A percentile compares a stretch with the other conserved stretches of the same genome.
These are phyloP conservation scores for Trichoderma sp. DNA, from an alignment of 2,329 filamentous ascomycete species.

Conservation along the genomic window DNA sequence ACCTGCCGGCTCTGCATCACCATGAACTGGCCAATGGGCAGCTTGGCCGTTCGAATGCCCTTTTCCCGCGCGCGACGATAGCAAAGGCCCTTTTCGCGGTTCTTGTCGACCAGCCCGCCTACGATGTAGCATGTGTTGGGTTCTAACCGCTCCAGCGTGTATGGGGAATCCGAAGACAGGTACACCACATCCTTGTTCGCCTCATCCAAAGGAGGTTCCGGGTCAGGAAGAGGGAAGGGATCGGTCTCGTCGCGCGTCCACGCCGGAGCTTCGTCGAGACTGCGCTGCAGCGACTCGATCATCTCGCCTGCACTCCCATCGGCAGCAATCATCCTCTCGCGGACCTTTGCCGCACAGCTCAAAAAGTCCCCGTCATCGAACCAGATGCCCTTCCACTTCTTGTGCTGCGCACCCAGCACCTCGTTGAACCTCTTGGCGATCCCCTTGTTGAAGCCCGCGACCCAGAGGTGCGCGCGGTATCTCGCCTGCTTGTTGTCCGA, in stretches of 20 bases:
- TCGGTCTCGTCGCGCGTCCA: conserved; percentile 41
- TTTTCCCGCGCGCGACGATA: conserved; percentile 75
- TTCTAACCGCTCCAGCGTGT: conserved; percentile 80
- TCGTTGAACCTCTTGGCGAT: conserved; percentile 80
- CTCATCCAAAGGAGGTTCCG: conserved; percentile 39
- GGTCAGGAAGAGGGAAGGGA: conserved; percentile 41
- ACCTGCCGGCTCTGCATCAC: conserved; percentile 85
- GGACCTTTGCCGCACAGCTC: conserved; percentile 65
- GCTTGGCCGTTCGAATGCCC: conserved; percentile 82
- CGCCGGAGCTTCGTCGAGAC: conserved; percentile 36
- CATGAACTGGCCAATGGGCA: conserved; percentile 95
- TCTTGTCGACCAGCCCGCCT: conserved; percentile 92
- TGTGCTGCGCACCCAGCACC: conserved; percentile 69
- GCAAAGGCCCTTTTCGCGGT: conserved; percentile 92
- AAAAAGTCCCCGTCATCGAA: conserved; percentile 77
- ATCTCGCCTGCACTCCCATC: conserved; percentile 54
- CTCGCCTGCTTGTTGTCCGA: conserved; percentile 76
- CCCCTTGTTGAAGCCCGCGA: conserved; percentile 77
- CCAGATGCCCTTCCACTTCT: conserved; percentile 75
- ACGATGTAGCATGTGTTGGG: conserved; percentile 91
- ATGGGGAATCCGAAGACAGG: conserved; percentile 85
- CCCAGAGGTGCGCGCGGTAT: conserved; percentile 70
- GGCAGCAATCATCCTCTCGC: conserved; percentile 62
- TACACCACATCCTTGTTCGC: conserved; percentile 68
- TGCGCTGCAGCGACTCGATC: conserved; percentile 58